These are phyloP conservation scores for Plenodomus lindquistii DNA, from an alignment of 2,329 filamentous ascomycete species.

Conservation along the genomic window DNA sequence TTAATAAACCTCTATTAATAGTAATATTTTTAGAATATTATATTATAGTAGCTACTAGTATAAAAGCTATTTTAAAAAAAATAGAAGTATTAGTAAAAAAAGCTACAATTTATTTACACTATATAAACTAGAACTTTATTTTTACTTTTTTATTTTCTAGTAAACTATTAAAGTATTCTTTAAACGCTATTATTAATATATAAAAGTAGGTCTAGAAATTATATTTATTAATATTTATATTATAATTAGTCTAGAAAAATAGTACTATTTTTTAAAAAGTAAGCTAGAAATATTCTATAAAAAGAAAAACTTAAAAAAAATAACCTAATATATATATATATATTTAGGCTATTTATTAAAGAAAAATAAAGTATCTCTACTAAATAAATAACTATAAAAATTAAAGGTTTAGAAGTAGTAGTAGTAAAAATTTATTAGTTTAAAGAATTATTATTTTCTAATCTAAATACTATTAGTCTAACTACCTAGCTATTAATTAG, in stretches of 20 bases:
- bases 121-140: constrained; percentile 53
- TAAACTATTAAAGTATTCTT: constrained; percentile 49
- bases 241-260: constrained; percentile 47
- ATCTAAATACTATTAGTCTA: constrained; percentile 44
- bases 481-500: constrained; percentile 40
- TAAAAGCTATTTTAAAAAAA: constrained; percentile 15
- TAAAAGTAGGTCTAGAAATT: constrained; percentile 47
- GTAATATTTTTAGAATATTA: constrained; percentile 27
- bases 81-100: constrained; percentile 15
- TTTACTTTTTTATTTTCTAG: constrained; percentile 44
- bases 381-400: constrained; percentile 17
- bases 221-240: too few species aligned
- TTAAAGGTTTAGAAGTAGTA: constrained; percentile 44
- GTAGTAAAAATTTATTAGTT: constrained; percentile 51
- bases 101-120: constrained; percentile 36
- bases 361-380: constrained; percentile 17
- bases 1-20: constrained; percentile 33
- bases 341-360: constrained; percentile 45
- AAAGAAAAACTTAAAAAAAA: constrained; percentile 48
- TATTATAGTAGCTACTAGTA: constrained; percentile 21
- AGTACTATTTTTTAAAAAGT: constrained; percentile 47
- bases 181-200: constrained; percentile 35
- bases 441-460: constrained; percentile 46
- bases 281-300: constrained; percentile 38
- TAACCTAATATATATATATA: constrained; percentile 47